Percentiles rank a stretch among this genome's conserved stretches.
Evolutionary conservation across 257 asterid species (phyloP).

Genomic region (Nicotiana obtusifolia): DNA sequence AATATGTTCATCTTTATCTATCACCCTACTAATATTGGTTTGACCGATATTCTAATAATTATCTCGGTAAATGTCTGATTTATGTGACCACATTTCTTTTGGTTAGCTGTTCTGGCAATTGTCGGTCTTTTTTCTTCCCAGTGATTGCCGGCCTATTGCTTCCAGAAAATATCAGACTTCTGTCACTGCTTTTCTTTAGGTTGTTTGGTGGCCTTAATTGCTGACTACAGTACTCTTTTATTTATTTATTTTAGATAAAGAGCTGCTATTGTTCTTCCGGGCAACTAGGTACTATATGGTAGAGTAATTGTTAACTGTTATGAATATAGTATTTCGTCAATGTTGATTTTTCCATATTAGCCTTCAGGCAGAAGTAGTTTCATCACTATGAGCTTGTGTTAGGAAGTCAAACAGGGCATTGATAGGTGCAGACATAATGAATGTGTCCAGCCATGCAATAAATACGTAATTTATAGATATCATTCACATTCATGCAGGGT

Average conservation of each 20-base stretch:
- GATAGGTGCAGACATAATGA: background rate
- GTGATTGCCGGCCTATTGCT: too few species aligned
- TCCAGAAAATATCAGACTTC: too few species aligned
- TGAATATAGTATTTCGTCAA: background rate
- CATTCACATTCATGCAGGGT: background rate
- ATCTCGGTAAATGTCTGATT: background rate
- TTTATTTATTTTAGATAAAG: background rate
- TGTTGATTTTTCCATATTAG: background rate
- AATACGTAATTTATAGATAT: background rate
- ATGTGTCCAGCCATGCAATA: background rate
- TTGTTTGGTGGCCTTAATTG: too few species aligned
- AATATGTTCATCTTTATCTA: background rate
- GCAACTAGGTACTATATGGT: background rate
- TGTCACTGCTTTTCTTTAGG: too few species aligned
- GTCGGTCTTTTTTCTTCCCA: background rate
- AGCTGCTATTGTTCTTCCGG: background rate
- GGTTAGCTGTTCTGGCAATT: background rate
- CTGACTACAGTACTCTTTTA: background rate
- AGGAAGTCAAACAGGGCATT: background rate
- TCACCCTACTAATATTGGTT: background rate
- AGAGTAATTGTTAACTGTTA: background rate
- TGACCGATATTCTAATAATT: background rate
- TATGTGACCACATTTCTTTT: background rate
- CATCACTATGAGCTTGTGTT: background rate
- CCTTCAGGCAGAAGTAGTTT: background rate